Base-by-base conservation (phyloP, 257 asterid species). In the Solanum habrochaites region DNA sequence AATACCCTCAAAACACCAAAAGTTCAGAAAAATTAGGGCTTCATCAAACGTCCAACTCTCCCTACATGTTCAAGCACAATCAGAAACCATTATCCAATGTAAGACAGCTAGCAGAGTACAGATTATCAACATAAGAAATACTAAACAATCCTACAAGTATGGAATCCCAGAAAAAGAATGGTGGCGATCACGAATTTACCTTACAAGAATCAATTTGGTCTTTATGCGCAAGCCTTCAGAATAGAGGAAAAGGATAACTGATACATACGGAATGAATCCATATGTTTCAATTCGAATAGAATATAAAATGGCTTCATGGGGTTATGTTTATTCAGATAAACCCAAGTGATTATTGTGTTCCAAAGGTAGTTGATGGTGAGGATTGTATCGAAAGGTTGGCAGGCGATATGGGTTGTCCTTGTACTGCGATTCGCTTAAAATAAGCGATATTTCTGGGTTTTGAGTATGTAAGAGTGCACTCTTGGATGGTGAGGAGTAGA, bases 351-450 rank as follows among this genome's bases (percentile, higher is more conserved):
- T 4, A 96, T 90, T 11, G 98, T 86, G 92, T 96, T 95, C 97
- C 97, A 94, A n/a, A 95, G 92, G 11, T 98, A 81, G 96, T 93
- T 13, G 95, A 93, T 70, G 98, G 98, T 92, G 91, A 21, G 98
- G 98, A 96, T 96, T 87, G 92, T 89, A 87, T 94, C 97, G 94
- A 96, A 93, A 91, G 93, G 89, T 86, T 96, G 96, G 89, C 96
- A 92, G 21, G 98, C 98, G 39, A 94, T 89, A 20, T 87, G n/a
- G n/a, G n/a, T n/a, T n/a, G n/a, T n/a, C n/a, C n/a, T n/a, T n/a
- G n/a, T n/a, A n/a, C n/a, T n/a, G n/a, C n/a, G n/a, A n/a, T n/a
- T n/a, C n/a, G n/a, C n/a, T n/a, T n/a, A n/a, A n/a, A n/a, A n/a
- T n/a, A n/a, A n/a, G n/a, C n/a, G n/a, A n/a, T n/a, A n/a, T n/a